These are phyloP conservation scores for Vitis hybrid DNA, from an alignment of 177 flowering plant species.

Conservation along the genomic window DNA sequence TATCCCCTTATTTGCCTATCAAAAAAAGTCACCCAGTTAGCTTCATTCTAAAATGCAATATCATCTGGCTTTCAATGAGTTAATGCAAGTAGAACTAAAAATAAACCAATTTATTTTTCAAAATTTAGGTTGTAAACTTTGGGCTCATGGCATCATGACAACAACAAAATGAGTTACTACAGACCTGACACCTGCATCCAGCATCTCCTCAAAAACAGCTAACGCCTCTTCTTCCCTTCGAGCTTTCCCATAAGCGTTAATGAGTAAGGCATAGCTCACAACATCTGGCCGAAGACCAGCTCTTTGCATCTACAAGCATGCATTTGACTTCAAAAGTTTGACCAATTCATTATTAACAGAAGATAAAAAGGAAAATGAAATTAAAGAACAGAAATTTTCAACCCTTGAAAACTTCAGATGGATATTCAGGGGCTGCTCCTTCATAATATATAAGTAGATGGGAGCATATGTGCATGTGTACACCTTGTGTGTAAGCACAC, in stretches of 20 bases:
- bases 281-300: constrained; percentile 86
- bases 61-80: too few relatives aligned
- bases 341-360: constrained; percentile 5
- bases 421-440: background rate
- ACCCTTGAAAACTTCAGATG: background rate
- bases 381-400: background rate
- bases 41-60: too few relatives aligned
- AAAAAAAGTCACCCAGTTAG: too few relatives aligned
- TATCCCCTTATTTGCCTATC: too few relatives aligned
- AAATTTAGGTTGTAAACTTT: background rate
- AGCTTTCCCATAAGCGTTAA: constrained; percentile 93
- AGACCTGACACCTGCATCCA: constrained; percentile 93
- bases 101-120: background rate
- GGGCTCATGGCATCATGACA: background rate
- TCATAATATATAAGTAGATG: too few relatives aligned
- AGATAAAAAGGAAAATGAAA: background rate
- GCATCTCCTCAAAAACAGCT: constrained; percentile 98
- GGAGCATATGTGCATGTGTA: too few relatives aligned
- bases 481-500: too few relatives aligned
- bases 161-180: constrained; percentile 3
- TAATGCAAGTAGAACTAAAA: too few relatives aligned
- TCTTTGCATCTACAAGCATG: constrained; percentile 78
- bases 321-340: constrained; percentile 13
- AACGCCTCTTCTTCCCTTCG: constrained; percentile 96
- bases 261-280: constrained; percentile 85